Evolutionary conservation across 306 rosid genomes (phyloP), one percentile per base, ranked within the genome.

Genomic region (Trifolium subterraneum): DNA sequence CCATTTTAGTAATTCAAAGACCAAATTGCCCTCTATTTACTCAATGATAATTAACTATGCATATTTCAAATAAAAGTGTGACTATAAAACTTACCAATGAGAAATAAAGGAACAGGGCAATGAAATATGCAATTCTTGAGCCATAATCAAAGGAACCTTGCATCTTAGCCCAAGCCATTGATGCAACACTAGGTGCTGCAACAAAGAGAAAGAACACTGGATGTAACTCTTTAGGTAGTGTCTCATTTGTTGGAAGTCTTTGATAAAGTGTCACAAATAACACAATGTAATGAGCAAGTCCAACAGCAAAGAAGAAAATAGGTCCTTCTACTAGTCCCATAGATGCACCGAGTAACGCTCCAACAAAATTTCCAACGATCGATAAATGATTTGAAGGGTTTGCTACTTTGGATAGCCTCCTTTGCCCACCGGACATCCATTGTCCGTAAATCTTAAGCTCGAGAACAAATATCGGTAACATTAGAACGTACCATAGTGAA

Each of bases 241-340:
- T 88, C 81, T 84, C 93, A 77, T 88, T 91, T 44, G 98, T 89
- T 8, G 96, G 92, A 27, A 93, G 93, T 58, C 98, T 91, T 75
- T 93, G 98, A 60, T 93, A 91, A 11, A 93, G 92, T 52, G 98
- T 93, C 1, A 93, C 98, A 81, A 93, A 93, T 16, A 93, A 71
- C 47, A 91, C 98, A 5, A 68, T 66, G 78, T 93, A 91, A 61
- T 93, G 97, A 56, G 93, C 97, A 76, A 93, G 52, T 6, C 98
- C 98, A 47, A 93, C 65, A 20, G 96, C 92, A 23, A 93, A 93
- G 86, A 93, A 93, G 92, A 89, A 91, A 47, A 89, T 59, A 5
- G 98, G 97, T 67, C 98, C 97, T 81, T 93, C 98, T 71, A 78
- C 87, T 12, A 93, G 81, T 36, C 98, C 98, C 97, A 93, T 89